Conservation (phyloP, 768 basidiomycete genomes). For the Dacryopinax primogenitus region DNA sequence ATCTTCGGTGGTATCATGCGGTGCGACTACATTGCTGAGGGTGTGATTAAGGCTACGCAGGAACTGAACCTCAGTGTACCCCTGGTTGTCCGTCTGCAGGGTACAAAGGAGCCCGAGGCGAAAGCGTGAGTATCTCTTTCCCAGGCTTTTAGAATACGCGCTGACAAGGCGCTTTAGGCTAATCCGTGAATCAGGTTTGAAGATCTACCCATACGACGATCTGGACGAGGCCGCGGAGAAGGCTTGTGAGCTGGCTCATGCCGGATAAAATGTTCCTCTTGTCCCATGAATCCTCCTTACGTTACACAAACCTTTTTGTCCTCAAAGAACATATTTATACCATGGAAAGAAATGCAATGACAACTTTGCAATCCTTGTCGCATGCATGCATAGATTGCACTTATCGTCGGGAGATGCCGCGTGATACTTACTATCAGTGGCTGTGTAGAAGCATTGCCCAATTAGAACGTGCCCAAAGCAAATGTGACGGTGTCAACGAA, state of each 20-base stretch:
- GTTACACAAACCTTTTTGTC: background rate
- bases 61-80: conserved; percentile 78
- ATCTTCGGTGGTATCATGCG: conserved; percentile 99
- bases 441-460: background rate
- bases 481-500: background rate
- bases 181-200: conserved; percentile 82
- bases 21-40: conserved; percentile 95
- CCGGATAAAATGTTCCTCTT: background rate
- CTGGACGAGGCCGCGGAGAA: conserved; percentile 82
- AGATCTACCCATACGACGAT: conserved; percentile 86
- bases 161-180: conserved; percentile 41
- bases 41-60: conserved; percentile 95
- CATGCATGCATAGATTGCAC: no score
- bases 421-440: conserved; percentile 1
- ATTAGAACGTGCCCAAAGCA: conserved; percentile 9
- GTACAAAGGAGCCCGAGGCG: conserved; percentile 91
- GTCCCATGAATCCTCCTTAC: background rate
- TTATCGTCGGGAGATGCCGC: no score
- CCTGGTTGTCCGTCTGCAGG: conserved; percentile 86
- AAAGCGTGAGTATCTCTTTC: conserved; percentile 55
- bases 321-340: conserved; percentile 3
- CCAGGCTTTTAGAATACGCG: conserved; percentile 10
- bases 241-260: conserved; percentile 49
- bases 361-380: background rate
- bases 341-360: background rate